Percentiles rank a stretch among this genome's conserved stretches.
These are phyloP conservation scores for Penicilliopsis zonata DNA, from an alignment of 495 filamentous ascomycete genomes.

Conservation along the genomic window DNA sequence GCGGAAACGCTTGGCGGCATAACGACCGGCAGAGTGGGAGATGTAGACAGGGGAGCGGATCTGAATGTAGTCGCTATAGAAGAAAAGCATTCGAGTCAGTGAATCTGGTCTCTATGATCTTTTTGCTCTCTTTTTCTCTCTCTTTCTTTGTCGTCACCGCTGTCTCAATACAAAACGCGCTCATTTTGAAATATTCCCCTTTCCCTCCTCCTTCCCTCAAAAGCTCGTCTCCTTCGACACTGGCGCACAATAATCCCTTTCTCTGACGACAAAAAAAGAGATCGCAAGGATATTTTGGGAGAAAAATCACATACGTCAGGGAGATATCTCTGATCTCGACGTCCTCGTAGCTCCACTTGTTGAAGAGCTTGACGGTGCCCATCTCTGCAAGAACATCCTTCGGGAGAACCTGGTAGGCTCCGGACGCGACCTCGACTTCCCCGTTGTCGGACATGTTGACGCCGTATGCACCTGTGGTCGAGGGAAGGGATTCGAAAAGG, in stretches of 20 bases:
- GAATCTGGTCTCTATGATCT: constrained; percentile 6
- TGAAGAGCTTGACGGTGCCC: constrained; percentile 96
- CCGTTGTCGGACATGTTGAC: constrained; percentile 88
- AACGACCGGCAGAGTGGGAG: constrained; percentile 95
- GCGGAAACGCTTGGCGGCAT: constrained; percentile 98
- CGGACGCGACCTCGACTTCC: constrained; percentile 77
- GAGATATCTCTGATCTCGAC: constrained; percentile 99
- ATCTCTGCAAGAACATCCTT: constrained; percentile 88
- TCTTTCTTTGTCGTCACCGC: constrained; percentile 4
- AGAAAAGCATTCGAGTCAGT: constrained; percentile 32
- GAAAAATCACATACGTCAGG: constrained; percentile 71
- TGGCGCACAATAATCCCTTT: background rate
- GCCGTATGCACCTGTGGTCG: constrained; percentile 29
- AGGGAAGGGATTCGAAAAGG: constrained; percentile 27
- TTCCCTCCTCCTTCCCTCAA: constrained; percentile 2
- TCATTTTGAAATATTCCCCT: too few relatives aligned
- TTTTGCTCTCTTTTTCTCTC: constrained; percentile 1
- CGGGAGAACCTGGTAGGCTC: constrained; percentile 67
- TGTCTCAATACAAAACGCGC: too few relatives aligned
- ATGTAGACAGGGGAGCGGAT: constrained; percentile 97
- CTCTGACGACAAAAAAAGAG: constrained; percentile 9
- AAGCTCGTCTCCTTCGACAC: constrained; percentile 1
- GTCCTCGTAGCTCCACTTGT: constrained; percentile 95
- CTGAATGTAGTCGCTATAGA: constrained; percentile 92
- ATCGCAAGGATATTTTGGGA: constrained; percentile 10